Evolutionary conservation across 192 early-diverging fungal species (phyloP), one percentile per base, ranked within the genome.

Genomic region (Gaertneriomyces sp.): DNA sequence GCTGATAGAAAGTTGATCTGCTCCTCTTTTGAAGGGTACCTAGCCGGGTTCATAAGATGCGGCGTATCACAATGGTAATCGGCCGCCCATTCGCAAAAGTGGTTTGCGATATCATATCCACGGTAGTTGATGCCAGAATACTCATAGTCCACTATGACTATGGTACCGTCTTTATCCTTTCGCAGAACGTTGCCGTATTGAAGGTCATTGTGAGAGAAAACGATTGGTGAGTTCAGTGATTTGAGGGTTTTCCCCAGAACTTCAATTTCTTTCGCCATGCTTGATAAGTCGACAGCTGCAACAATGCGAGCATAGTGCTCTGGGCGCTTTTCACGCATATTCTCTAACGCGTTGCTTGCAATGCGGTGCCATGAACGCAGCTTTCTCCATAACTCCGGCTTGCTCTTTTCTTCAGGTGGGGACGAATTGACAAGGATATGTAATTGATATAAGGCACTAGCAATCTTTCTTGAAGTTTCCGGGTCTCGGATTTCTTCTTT

Each of bases 171-270:
- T 20, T 85, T 70, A 20, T 63, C 50, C 19, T 87, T 70, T 46
- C 85, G 77, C n/a, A 95, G 75, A 44, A 95, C 87, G 65, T 95
- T 95, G 42, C 93, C 93, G 67, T 91, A 93, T 78, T 95, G 93
- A 40, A 79, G 82, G 67, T 95, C 93, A 60, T 90, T 93, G 70
- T 95, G 93, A n/a, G 87, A 86, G 79, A 95, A 93, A 11, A 95
- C 90, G 0, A 92, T 62, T 1, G 92, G 91, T 6, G 79, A 82
- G 39, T 77, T 60, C 11, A 85, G 56, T 3, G 45, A 42, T 6
- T 40, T 44, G 3, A 88, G 53, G 7, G 66, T 58, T 6, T 59
- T 33, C 59, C 85, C 81, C 0, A 79, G 57, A 17, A 69, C 63
- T 3, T 78, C 80, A 6, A 90, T 79, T 20, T 82, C 80, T 2